Base-by-base conservation (phyloP, 306 rosid genomes). In the Purshia tridentata region DNA sequence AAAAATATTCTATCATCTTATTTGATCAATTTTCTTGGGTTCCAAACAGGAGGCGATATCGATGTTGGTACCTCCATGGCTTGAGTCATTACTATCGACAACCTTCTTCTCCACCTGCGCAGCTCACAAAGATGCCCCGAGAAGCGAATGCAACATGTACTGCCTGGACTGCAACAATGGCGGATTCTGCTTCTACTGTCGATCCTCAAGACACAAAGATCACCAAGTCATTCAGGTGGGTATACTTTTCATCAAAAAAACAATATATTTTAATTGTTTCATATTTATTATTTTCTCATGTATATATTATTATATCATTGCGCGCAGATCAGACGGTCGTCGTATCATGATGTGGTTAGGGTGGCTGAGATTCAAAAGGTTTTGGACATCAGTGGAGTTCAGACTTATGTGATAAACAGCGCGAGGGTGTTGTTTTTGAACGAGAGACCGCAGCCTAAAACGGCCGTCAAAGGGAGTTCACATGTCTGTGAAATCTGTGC, bases 111-210 rank as follows among this genome's bases (percentile, higher is more conserved):
- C 77, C 2, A 39, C 69, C 12, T 88, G 91, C 72, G n/a, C 77
- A 44, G 3, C 72, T 4, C 92, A 88, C 49, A 52, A 52, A 66
- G 76, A 82, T 40, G 49, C 80, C 5, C 75, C 87, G 11, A 82
- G 86, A 72, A 86, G 76, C 74, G 96, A 90, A 65, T 86, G 96
- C 84, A 90, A 90, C 85, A 78, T 88, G 88, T 90, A 61, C 42
- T 90, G 96, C 59, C 84, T 90, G 11, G 83, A 86, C 55, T 90
- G 96, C 73, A 51, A 51, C 10, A 67, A 67, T 39, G 69, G 37
- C 8, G 74, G 89, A 5, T 87, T 90, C 39, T 88, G 92, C 82
- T 84, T 81, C 19, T 87, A 77, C 18, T 90, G 92, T 78, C 82
- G 63, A 60, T 84, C 91, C 44, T 64, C 90, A 12, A 72, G 81